Evolutionary conservation across 208 protist species (phyloP).

Genomic region (Leishmania amazonensis): DNA sequence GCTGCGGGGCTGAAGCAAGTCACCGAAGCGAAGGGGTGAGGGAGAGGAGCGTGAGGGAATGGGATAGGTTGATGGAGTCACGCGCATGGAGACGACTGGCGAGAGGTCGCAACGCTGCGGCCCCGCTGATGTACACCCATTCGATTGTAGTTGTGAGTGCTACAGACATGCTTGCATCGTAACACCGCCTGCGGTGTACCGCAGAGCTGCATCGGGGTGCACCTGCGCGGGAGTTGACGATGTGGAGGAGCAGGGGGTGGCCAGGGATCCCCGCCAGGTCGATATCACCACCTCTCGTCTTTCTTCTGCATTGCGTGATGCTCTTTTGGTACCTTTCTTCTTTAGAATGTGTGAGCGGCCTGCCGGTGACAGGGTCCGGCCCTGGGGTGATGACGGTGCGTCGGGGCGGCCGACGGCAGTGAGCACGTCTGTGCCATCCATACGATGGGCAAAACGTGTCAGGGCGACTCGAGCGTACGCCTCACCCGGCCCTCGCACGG

Average conservation of each 20-base stretch:
- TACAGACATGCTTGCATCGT: background rate
- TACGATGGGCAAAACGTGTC: too few relatives aligned
- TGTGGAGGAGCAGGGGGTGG: background rate
- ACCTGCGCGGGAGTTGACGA: background rate
- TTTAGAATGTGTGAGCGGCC: background rate
- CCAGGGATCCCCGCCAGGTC: background rate
- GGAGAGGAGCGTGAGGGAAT: background rate
- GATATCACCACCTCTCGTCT: background rate
- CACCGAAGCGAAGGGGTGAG: background rate
- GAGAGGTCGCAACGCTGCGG: background rate
- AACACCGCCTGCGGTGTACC: background rate
- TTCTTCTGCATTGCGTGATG: background rate
- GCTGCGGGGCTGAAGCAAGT: background rate
- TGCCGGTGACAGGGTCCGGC: background rate
- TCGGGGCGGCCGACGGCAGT: too few relatives aligned
- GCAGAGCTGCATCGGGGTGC: background rate
- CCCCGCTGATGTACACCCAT: background rate
- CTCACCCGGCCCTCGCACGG: too few relatives aligned
- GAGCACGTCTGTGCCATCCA: too few relatives aligned
- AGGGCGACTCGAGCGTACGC: too few relatives aligned
- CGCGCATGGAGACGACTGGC: background rate
- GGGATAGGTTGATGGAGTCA: background rate
- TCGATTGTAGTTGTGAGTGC: background rate
- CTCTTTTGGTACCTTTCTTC: background rate
- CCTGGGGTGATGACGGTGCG: background rate